Evolutionary conservation across 2,329 filamentous ascomycete genomes (phyloP).

Genomic region (Neonectria magnoliae): DNA sequence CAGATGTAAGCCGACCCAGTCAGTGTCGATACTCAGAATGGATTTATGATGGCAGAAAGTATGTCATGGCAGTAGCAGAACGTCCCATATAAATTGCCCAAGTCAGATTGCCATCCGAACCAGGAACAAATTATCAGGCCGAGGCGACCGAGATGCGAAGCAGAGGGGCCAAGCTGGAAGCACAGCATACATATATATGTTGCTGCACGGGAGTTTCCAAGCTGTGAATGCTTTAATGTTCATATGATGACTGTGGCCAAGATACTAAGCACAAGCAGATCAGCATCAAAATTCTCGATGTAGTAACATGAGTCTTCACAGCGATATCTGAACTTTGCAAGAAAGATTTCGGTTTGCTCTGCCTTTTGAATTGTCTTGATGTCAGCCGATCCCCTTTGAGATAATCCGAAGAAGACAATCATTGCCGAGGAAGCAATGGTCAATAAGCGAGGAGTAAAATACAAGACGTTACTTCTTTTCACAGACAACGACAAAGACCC

Average conservation of each 20-base stretch:
- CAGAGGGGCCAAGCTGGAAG: neutral
- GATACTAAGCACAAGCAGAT: neutral
- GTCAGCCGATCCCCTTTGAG: too few species aligned
- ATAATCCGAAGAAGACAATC: too few species aligned
- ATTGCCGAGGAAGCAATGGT: too few species aligned
- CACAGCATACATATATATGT: neutral
- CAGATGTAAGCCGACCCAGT: neutral
- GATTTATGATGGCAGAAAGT: too few species aligned
- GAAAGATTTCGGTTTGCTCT: too few species aligned
- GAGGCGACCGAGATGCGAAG: neutral
- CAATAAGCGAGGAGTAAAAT: too few species aligned
- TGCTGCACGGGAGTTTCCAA: neutral
- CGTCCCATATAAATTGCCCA: too few species aligned
- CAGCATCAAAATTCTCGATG: neutral
- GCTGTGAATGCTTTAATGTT: neutral
- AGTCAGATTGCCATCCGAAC: neutral
- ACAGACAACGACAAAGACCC: too few species aligned
- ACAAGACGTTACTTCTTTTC: too few species aligned
- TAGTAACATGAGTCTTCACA: neutral
- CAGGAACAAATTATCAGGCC: neutral
- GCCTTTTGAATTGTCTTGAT: too few species aligned
- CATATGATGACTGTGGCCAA: neutral
- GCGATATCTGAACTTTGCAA: neutral
- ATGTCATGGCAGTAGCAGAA: too few species aligned
- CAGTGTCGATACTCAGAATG: neutral